Evolutionary conservation across 1,284 basidiomycete genomes (phyloP).

Genomic region (Meripilus lineatus): DNA sequence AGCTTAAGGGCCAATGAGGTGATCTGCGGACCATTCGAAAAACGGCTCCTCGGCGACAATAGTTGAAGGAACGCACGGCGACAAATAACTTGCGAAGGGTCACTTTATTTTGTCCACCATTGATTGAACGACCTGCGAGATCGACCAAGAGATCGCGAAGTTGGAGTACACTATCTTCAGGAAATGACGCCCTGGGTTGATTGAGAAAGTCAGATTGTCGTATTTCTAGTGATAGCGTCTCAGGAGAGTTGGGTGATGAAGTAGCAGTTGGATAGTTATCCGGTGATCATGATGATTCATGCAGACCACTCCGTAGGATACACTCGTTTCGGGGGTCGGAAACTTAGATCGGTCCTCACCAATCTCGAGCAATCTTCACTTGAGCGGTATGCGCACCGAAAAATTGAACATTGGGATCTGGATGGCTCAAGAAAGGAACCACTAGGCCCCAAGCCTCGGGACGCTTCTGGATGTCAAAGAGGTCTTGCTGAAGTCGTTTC

Average conservation of each 20-base stretch:
- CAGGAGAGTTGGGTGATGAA: too few species aligned
- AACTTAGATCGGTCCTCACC: conserved; percentile 65
- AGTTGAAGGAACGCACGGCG: conserved; percentile 48
- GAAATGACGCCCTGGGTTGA: conserved; percentile 53
- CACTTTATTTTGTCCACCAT: conserved; percentile 52
- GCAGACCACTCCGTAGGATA: too few species aligned
- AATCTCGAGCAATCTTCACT: conserved; percentile 87
- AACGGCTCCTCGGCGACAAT: not conserved
- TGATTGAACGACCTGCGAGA: conserved; percentile 55
- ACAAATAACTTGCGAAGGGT: conserved; percentile 85
- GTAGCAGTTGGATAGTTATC: too few species aligned
- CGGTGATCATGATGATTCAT: too few species aligned
- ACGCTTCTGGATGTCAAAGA: conserved; percentile 70
- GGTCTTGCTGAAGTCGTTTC: conserved; percentile 61
- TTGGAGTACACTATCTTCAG: conserved; percentile 43
- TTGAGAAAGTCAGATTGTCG: too few species aligned
- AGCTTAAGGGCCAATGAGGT: conserved; percentile 75
- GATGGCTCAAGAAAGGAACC: conserved; percentile 62
- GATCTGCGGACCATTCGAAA: conserved; percentile 37
- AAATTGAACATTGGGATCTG: conserved; percentile 82
- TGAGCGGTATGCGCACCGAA: conserved; percentile 89
- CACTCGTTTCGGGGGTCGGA: conserved; percentile 51
- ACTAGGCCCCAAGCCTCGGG: conserved; percentile 77
- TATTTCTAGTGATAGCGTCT: too few species aligned
- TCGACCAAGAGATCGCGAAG: conserved; percentile 62